Evolutionary conservation across 331 rosid species (phyloP).

Genomic region (Prunus yedoensis): DNA sequence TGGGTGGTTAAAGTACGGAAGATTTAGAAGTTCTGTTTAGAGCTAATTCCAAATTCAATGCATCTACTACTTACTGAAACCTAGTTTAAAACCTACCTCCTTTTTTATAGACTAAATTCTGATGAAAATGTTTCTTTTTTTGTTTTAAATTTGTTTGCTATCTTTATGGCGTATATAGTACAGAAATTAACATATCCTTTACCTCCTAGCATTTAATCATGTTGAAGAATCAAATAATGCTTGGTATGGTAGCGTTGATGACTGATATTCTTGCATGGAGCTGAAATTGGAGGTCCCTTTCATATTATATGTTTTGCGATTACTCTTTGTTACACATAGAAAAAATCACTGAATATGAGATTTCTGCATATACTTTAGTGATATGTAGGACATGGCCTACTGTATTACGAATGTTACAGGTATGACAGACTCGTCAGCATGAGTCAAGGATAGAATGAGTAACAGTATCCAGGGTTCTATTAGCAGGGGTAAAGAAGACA

Average conservation of each 20-base stretch:
- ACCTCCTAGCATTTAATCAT: neutral
- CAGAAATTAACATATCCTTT: neutral
- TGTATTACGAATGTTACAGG: neutral
- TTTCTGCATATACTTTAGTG: neutral
- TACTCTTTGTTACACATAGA: neutral
- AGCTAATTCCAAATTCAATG: neutral
- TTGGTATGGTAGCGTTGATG: neutral
- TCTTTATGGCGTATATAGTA: neutral
- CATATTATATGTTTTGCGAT: neutral
- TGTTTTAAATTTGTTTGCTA: neutral
- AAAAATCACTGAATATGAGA: neutral
- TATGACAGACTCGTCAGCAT: neutral
- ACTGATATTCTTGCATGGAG: neutral
- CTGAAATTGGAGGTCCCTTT: constrained; percentile 3
- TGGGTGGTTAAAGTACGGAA: neutral
- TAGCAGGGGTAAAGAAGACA: neutral
- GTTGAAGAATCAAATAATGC: neutral
- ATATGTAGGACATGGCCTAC: neutral
- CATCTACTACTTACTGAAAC: neutral
- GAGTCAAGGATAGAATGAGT: neutral
- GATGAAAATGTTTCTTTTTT: neutral
- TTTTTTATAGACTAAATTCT: neutral
- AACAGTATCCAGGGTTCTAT: neutral
- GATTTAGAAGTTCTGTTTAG: neutral
- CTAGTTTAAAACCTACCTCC: neutral